Evolutionary conservation across 208 protist genomes (phyloP).

Genomic region (Borovskyia barvae): DNA sequence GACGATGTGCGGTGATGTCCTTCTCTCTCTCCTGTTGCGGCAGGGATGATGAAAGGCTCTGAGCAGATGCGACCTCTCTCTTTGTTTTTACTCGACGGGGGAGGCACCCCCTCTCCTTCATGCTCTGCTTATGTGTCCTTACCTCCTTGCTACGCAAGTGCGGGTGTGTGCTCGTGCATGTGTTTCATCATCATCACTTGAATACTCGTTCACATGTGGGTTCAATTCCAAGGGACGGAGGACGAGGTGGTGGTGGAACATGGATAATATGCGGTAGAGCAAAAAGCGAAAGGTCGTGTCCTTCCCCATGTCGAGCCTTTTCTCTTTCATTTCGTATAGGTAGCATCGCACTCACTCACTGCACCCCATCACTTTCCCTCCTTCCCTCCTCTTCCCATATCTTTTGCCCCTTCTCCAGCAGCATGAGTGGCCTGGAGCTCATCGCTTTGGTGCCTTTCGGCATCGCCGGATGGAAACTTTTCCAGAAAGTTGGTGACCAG

Average conservation of each 20-base stretch:
- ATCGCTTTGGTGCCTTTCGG: constrained; percentile 52
- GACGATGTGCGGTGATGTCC: too few relatives aligned
- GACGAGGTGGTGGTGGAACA: too few relatives aligned
- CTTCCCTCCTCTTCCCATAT: constrained; percentile 1
- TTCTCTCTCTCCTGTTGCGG: too few relatives aligned
- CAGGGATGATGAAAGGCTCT: too few relatives aligned
- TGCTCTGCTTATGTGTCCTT: too few relatives aligned
- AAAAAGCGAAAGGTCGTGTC: not conserved
- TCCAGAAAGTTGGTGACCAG: constrained; percentile 50
- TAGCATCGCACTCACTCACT: constrained; percentile 11
- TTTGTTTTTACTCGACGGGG: too few relatives aligned
- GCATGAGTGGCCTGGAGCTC: constrained; percentile 29
- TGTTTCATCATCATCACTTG: too few relatives aligned
- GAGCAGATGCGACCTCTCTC: too few relatives aligned
- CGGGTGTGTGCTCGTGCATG: too few relatives aligned
- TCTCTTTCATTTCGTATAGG: constrained; percentile 8
- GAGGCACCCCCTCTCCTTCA: too few relatives aligned
- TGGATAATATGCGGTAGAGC: not conserved
- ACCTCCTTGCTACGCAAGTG: too few relatives aligned
- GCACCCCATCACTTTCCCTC: not conserved
- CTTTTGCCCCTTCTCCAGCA: constrained; percentile 2
- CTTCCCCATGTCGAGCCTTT: constrained; percentile 1
- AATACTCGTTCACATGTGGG: not conserved
- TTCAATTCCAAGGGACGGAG: not conserved
- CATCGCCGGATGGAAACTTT: constrained; percentile 54